Base-by-base conservation (phyloP, 345 rosid species). In the Hevea brasiliensis region DNA sequence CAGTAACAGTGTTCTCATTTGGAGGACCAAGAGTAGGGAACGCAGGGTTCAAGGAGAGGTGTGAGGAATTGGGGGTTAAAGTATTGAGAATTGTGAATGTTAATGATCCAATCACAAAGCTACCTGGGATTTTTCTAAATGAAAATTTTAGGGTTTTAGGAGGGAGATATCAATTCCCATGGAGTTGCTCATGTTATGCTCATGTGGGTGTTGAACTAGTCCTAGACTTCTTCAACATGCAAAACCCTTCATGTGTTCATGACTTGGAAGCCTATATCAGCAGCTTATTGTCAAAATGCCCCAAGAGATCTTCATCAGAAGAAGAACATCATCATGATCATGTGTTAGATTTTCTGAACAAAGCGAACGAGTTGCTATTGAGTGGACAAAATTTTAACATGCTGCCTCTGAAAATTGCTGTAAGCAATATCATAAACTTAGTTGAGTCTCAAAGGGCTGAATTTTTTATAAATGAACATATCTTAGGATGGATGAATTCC, bases 1-100 rank as follows among this genome's bases (percentile, higher is more conserved):
- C 96, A 0, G 79, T 92, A 14, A 88, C 97, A 0, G 96, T 92
- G 1, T 89, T 89, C 57, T 92, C 98, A 1, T 92, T 90, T n/a
- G 98, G 90, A 8, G 98, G 97, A 14, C 98, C 96, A 0, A 90
- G 98, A 74, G 98, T 94, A 12, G 98, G 98, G 55, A 94, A 94
- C 77, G 32, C 73, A 8, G 84, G 77, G 15, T 92, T 94, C 79
- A 94, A 90, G 80, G 68, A 86, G 70, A 72, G 98, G 24, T 92
- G 97, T 44, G 98, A 92, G 63, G 90, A 92, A 45, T 70, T 90
- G 10, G 97, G 98, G 44, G 88, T 94, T 1, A 94, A 88, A 23
- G 90, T 90, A 9, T 23, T 92, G 68, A 86, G 97, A 75, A 84
- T 94, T 15, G 91, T 80, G 20, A 94, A 94, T 58, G 83, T 81